These are phyloP conservation scores for Friedmanniomyces simplex DNA, from an alignment of 495 filamentous ascomycete genomes.

Conservation along the genomic window DNA sequence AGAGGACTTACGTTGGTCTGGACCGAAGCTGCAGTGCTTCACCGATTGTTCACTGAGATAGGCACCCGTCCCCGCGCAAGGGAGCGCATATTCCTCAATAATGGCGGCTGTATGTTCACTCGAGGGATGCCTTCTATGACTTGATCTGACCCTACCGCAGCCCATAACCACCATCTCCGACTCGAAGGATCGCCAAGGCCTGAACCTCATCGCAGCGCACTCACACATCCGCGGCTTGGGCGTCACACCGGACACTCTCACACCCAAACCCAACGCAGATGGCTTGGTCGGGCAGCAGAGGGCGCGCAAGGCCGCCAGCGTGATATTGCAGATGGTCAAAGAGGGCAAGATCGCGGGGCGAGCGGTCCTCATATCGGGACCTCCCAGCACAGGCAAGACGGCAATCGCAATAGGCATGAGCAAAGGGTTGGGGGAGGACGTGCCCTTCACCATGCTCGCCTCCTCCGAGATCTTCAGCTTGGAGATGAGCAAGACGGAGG, in stretches of 20 bases:
- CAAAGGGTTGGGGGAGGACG: conserved; percentile 83
- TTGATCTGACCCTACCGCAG: conserved; percentile 32
- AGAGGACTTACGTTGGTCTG: no score
- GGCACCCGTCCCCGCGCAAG: no score
- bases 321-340: conserved; percentile 97
- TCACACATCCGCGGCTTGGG: conserved; percentile 95
- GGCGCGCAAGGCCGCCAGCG: conserved; percentile 87
- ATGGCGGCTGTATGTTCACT: no score
- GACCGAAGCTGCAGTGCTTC: no score
- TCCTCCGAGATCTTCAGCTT: conserved; percentile 95
- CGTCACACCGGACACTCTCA: conserved; percentile 82
- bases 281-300: conserved; percentile 96
- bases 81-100: no score
- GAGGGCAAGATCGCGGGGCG: conserved; percentile 95
- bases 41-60: no score
- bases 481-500: conserved; percentile 98
- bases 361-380: conserved; percentile 89
- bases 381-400: conserved; percentile 96
- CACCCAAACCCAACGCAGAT: conserved; percentile 76
- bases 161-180: conserved; percentile 88
- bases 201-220: conserved; percentile 96
- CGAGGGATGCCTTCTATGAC: no score
- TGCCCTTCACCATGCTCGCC: conserved; percentile 91
- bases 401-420: conserved; percentile 99
- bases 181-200: conserved; percentile 82